Evolutionary conservation across 108 stramenopile species (phyloP).

Genomic region (Pseudonitzschia delicatissima): DNA sequence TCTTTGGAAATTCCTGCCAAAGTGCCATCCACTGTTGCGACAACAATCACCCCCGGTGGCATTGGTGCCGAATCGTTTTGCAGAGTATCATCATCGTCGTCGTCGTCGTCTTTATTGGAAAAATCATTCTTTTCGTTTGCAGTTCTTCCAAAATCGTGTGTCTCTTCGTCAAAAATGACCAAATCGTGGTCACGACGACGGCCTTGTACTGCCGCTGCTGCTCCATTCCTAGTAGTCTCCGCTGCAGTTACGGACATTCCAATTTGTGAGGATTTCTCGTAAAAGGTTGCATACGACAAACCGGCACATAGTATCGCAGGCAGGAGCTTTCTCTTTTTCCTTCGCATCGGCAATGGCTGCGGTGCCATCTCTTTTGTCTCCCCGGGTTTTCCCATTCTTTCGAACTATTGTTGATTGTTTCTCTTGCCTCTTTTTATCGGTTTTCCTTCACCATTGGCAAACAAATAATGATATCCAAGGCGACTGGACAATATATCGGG

Average conservation of each 20-base stretch:
- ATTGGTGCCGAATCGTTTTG: constrained; percentile 3
- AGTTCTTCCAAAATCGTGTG: background rate
- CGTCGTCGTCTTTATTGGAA: background rate
- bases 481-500: no score
- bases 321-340: background rate
- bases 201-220: background rate
- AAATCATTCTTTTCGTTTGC: constrained; percentile 10
- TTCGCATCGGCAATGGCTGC: background rate
- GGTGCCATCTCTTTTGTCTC: background rate
- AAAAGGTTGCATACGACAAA: background rate
- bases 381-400: no score
- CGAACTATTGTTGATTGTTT: no score
- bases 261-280: constrained; percentile 4
- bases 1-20: constrained; percentile 65
- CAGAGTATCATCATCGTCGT: background rate
- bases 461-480: no score
- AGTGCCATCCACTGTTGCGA: constrained; percentile 72
- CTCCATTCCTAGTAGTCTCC: background rate
- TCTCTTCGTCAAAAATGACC: background rate
- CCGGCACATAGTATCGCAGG: background rate
- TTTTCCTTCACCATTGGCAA: no score
- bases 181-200: background rate
- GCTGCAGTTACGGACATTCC: background rate
- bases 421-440: no score
- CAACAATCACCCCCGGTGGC: constrained; percentile 46